Evolutionary conservation across 2,329 filamentous ascomycete species (phyloP).

Genomic region (Ascochyta lentis): DNA sequence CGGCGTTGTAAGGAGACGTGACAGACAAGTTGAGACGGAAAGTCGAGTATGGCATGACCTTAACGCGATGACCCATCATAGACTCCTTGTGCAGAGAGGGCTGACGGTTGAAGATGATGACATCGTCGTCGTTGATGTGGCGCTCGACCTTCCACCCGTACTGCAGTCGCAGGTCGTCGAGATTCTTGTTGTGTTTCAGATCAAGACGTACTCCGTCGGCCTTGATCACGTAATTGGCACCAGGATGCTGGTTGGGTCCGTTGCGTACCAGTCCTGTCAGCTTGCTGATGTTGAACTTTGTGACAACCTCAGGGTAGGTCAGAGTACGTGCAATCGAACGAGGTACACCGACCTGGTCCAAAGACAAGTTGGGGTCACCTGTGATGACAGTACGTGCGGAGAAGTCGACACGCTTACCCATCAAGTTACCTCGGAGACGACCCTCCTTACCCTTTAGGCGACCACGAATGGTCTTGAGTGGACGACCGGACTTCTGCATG

Average conservation of each 20-base stretch:
- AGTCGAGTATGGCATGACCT: conserved; percentile 98
- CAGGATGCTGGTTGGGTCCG: conserved; percentile 92
- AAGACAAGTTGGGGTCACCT: conserved; percentile 92
- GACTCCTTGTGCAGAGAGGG: conserved; percentile 99
- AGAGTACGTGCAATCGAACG: conserved; percentile 89
- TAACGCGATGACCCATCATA: conserved; percentile 99
- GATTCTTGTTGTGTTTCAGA: conserved; percentile 88
- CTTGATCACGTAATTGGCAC: conserved; percentile 94
- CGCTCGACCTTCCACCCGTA: conserved; percentile 99
- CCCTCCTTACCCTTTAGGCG: conserved; percentile 99
- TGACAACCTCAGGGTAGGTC: conserved; percentile 97
- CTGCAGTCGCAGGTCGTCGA: conserved; percentile 83
- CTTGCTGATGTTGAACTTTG: conserved; percentile 95
- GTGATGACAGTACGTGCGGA: conserved; percentile 99
- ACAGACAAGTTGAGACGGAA: conserved; percentile 98
- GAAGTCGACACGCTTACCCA: conserved; percentile 96
- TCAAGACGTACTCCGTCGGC: conserved; percentile 94
- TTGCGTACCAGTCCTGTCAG: conserved; percentile 89
- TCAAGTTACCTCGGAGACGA: conserved; percentile 95
- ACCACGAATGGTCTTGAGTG: conserved; percentile 94
- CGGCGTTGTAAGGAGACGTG: conserved; percentile 98
- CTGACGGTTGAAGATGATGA: conserved; percentile 99
- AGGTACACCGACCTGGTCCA: conserved; percentile 97
- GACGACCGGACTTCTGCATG: conserved; percentile 94
- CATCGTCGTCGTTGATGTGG: conserved; percentile 94